Percentiles rank a stretch among this genome's conserved stretches.
Evolutionary conservation across 139 green algal species (phyloP).

Genomic region (Chlorella vulgaris): DNA sequence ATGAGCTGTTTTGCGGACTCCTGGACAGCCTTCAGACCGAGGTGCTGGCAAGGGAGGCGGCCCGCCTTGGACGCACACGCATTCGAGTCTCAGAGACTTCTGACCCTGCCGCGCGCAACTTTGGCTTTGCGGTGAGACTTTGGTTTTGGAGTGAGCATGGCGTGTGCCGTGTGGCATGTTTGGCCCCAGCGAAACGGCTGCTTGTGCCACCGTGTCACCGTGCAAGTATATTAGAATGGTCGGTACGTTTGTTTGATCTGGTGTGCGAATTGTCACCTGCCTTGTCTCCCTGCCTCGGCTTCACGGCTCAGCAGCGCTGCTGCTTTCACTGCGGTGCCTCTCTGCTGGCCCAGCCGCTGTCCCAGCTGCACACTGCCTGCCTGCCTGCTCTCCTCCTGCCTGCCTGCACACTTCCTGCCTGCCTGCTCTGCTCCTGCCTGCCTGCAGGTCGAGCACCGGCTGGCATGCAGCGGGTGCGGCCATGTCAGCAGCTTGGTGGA

Average conservation of each 20-base stretch:
- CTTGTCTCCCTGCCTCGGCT: too few species aligned
- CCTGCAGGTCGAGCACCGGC: slow-evolving; percentile 33
- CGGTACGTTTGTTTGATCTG: too few species aligned
- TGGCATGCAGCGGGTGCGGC: slow-evolving; percentile 53
- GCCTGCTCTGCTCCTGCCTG: background rate
- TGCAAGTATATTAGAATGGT: too few species aligned
- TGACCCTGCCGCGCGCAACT: slow-evolving; percentile 54
- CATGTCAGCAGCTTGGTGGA: slow-evolving; percentile 47
- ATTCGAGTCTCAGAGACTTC: slow-evolving; percentile 40
- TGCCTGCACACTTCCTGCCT: slow-evolving; percentile 9
- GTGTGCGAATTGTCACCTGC: too few species aligned
- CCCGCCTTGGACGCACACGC: background rate
- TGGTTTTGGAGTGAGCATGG: background rate
- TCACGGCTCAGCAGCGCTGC: too few species aligned
- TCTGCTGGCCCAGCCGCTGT: too few species aligned
- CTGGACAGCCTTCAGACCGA: slow-evolving; percentile 67
- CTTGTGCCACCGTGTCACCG: too few species aligned
- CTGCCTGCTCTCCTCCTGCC: too few species aligned
- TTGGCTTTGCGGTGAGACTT: slow-evolving; percentile 38
- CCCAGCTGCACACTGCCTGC: too few species aligned
- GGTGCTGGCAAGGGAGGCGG: slow-evolving; percentile 58
- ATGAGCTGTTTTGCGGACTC: slow-evolving; percentile 56
- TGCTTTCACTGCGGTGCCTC: too few species aligned
- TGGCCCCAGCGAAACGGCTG: too few species aligned
- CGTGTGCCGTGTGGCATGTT: background rate